Conservation (phyloP, 371 early-diverging fungal species). For the Blakeslea trispora region DNA sequence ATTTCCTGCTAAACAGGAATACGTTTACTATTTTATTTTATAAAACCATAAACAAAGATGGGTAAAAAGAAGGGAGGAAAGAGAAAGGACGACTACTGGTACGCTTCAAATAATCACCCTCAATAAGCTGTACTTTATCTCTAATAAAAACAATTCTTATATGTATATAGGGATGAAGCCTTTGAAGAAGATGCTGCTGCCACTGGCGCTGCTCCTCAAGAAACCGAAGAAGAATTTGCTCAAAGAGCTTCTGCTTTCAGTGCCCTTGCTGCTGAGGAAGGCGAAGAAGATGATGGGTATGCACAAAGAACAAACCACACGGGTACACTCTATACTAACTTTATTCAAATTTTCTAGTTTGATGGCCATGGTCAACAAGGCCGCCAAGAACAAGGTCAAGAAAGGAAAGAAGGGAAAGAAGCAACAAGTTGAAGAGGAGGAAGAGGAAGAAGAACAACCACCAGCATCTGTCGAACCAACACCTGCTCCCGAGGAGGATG, state of each 20-base stretch:
- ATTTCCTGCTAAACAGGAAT: neutral
- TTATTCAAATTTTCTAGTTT: conserved; percentile 32
- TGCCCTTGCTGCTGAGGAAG: conserved; percentile 35
- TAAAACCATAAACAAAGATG: conserved; percentile 27
- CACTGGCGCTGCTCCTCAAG: conserved; percentile 38
- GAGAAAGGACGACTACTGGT: conserved; percentile 58
- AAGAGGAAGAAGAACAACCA: conserved; percentile 23
- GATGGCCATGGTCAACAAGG: conserved; percentile 54
- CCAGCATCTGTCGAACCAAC: conserved; percentile 11
- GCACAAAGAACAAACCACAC: too few species aligned
- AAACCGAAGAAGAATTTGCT: conserved; percentile 37
- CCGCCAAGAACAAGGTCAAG: conserved; percentile 52
- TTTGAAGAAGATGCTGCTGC: conserved; percentile 38
- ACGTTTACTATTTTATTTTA: neutral
- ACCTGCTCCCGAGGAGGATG: conserved; percentile 26
- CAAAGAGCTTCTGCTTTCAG: conserved; percentile 37
- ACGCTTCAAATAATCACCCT: conserved; percentile 1
- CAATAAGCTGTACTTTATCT: too few species aligned
- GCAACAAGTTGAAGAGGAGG: conserved; percentile 24
- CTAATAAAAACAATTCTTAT: too few species aligned
- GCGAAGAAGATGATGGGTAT: conserved; percentile 39
- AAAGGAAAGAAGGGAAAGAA: conserved; percentile 51
- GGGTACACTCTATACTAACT: too few species aligned
- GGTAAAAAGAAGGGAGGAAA: conserved; percentile 55
- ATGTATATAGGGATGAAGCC: conserved; percentile 33